Conservation (phyloP, 345 rosid species). For the Sisymbrium altissimum region DNA sequence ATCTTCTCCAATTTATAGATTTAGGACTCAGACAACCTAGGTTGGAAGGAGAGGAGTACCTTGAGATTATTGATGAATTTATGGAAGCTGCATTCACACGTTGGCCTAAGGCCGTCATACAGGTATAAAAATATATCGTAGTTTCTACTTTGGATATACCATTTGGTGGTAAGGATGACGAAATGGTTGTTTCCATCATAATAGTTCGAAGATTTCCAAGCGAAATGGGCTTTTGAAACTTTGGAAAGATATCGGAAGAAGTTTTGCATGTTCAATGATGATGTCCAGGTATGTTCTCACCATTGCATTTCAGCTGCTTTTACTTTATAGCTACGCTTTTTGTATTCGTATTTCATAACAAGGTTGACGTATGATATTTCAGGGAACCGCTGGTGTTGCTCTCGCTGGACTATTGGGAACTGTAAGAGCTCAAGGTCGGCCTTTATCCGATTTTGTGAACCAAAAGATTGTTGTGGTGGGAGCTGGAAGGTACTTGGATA, state of each 20-base stretch:
- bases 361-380: conserved; percentile 8
- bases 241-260: conserved; percentile 74
- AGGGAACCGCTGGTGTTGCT: conserved; percentile 99
- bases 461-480: conserved; percentile 99
- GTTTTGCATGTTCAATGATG: conserved; percentile 99
- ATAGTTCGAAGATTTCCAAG: conserved; percentile 97
- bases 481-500: conserved; percentile 84
- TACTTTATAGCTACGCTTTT: neutral
- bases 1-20: conserved; percentile 48
- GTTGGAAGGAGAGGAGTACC: conserved; percentile 92
- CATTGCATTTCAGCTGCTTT: conserved; percentile 2
- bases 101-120: conserved; percentile 99
- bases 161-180: conserved; percentile 25
- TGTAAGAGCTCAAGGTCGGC: conserved; percentile 90
- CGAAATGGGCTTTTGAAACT: conserved; percentile 99
- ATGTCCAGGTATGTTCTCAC: conserved; percentile 67
- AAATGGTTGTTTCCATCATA: conserved; percentile 22
- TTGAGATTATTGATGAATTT: conserved; percentile 85
- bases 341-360: neutral
- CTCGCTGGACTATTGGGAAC: conserved; percentile 92
- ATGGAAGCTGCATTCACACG: conserved; percentile 91
- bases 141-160: conserved; percentile 19
- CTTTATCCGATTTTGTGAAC: conserved; percentile 72
- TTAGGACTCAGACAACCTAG: conserved; percentile 88
- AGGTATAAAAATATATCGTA: conserved; percentile 48